Evolutionary conservation across 1,284 basidiomycete genomes (phyloP), one percentile per base, ranked within the genome.

Genomic region (Naganishia liquefaciens): DNA sequence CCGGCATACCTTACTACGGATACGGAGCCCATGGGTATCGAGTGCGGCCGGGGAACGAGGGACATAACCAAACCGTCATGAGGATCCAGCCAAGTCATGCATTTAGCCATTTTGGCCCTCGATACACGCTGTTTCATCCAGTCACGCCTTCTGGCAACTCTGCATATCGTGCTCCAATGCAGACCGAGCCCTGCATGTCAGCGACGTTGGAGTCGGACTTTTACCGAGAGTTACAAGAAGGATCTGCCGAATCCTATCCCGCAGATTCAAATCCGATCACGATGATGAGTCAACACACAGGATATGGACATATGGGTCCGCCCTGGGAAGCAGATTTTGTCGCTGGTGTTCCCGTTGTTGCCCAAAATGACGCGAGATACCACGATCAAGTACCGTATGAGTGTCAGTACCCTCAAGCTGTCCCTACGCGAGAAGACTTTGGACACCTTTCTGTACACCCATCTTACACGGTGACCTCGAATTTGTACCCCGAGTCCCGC

Each of bases 161-260:
- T 23, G 46, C 37, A 21, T 49, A 60, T 40, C 55, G 55, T 33
- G 55, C 55, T 21, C 55, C 55, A 0, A 39, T 60, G 55, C 55
- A 40, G n/a, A 28, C 49, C 30, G 44, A 39, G 25, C 37, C 55
- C 13, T n/a, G 23, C 15, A n/a, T 27, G n/a, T 25, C 33, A 13
- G 33, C 33, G 13, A 37, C 33, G 2, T 37, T 7, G 2, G 33
- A 7, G 7, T 13, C 33, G 33, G 13, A 2, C 13, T 37, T 37
- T 13, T 13, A 7, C 33, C 33, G 33, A 37, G 33, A 7, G 33
- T 37, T 37, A 37, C 33, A 37, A 33, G 30, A 33, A 37, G 7
- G 10, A 2, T 37, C 6, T 37, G 33, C 33, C 23, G 3, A 15
- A 42, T 17, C 23, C 10, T 28, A 23, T 25, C 28, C 54, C 40